Evolutionary conservation across 2,329 filamentous ascomycete species (phyloP).

Genomic region (Shiraia sp.): DNA sequence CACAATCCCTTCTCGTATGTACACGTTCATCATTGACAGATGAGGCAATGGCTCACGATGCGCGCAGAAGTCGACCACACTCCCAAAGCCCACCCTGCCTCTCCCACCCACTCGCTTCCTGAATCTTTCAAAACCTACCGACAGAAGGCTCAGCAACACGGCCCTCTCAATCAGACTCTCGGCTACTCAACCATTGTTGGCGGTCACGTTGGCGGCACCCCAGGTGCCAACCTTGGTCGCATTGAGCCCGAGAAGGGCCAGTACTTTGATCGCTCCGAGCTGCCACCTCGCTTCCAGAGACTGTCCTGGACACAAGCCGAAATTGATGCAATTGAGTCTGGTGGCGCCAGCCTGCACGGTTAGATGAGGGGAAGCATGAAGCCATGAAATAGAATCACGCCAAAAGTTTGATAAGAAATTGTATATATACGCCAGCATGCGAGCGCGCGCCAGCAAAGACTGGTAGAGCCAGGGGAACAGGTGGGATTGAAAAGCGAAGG

Average conservation of each 20-base stretch:
- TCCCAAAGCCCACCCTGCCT: constrained; percentile 73
- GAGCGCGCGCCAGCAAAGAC: constrained; percentile 15
- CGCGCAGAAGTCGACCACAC: constrained; percentile 71
- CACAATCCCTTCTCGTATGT: constrained; percentile 49
- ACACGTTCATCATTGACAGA: not conserved
- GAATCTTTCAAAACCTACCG: constrained; percentile 76
- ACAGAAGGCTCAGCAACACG: constrained; percentile 76
- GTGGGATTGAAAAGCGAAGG: constrained; percentile 18
- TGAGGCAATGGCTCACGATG: constrained; percentile 13
- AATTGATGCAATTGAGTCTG: constrained; percentile 95
- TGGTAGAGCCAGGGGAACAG: constrained; percentile 9
- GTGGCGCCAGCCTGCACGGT: constrained; percentile 72
- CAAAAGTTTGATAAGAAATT: constrained; percentile 18
- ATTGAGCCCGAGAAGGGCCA: constrained; percentile 72
- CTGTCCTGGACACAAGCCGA: constrained; percentile 74
- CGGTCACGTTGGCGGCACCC: constrained; percentile 59
- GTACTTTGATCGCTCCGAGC: constrained; percentile 86
- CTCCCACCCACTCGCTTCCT: constrained; percentile 68
- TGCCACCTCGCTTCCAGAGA: constrained; percentile 81
- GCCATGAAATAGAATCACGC: constrained; percentile 11
- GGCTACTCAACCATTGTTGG: constrained; percentile 28
- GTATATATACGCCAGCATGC: constrained; percentile 32
- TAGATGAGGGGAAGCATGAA: constrained; percentile 33
- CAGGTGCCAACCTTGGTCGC: constrained; percentile 73
- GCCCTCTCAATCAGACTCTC: constrained; percentile 59